A percentile compares a stretch with the other conserved stretches of the same genome.
phyloP scores from a whole-genome alignment of 1,139 yeast species.

The Zygosaccharomyces sapae region DNA sequence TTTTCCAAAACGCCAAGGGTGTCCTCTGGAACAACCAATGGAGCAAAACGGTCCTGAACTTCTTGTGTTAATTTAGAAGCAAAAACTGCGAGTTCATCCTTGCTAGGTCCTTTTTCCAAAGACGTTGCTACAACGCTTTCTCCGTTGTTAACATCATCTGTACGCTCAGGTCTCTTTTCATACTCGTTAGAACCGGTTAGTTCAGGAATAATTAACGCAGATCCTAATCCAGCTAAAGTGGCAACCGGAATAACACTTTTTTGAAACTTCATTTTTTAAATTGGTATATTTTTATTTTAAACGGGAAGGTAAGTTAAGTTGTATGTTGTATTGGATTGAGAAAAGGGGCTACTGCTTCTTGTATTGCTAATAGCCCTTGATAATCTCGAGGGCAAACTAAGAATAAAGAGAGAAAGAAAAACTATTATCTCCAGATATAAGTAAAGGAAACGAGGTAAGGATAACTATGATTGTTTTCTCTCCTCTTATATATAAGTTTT shows the following conservation, averaged over 20 bases:
- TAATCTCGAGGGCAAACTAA: neutral
- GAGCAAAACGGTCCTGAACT: conserved; percentile 39
- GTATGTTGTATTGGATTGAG: neutral
- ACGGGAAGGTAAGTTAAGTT: neutral
- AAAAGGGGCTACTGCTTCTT: conserved; percentile 4
- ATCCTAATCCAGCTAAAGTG: conserved; percentile 20
- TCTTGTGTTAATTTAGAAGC: neutral
- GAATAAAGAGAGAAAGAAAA: neutral
- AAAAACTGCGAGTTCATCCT: neutral
- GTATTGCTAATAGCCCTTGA: conserved; percentile 3
- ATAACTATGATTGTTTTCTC: neutral
- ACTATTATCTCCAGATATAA: neutral
- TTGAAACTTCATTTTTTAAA: conserved; percentile 19
- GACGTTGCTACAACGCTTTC: neutral
- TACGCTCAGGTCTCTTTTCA: neutral
- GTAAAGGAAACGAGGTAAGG: neutral
- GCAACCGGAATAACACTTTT: conserved; percentile 21
- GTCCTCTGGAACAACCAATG: conserved; percentile 42
- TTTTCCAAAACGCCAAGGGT: conserved; percentile 61
- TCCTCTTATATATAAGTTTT: conserved; percentile 1
- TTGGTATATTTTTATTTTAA: neutral
- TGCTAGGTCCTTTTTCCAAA: neutral
- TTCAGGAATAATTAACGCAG: conserved; percentile 24
- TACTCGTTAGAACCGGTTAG: conserved; percentile 6
- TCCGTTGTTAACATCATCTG: neutral